Evolutionary conservation across 371 early-diverging fungal genomes (phyloP).

Genomic region (Phascolomyces articulosus): DNA sequence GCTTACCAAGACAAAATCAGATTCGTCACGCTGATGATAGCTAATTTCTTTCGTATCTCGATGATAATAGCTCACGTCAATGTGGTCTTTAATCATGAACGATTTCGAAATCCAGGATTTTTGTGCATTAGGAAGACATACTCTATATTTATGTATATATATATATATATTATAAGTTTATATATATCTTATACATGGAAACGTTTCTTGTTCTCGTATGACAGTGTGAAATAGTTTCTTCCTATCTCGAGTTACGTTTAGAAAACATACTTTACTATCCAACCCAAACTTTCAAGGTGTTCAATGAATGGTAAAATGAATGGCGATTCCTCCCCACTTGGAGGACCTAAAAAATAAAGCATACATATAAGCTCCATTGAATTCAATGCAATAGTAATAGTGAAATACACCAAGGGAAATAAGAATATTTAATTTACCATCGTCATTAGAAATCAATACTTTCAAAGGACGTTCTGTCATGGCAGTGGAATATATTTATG

Average conservation of each 20-base stretch:
- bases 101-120: conserved; percentile 55
- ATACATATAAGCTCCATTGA: background rate
- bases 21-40: conserved; percentile 21
- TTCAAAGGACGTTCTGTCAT: conserved; percentile 21
- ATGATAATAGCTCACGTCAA: conserved; percentile 38
- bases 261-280: conserved; percentile 46
- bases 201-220: too few species aligned
- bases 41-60: conserved; percentile 26
- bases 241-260: too few species aligned
- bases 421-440: conserved; percentile 29
- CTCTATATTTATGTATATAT: conserved; percentile 16
- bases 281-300: conserved; percentile 38
- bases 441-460: conserved; percentile 43
- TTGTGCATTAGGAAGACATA: conserved; percentile 45
- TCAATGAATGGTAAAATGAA: conserved; percentile 47
- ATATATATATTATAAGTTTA: background rate
- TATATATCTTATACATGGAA: too few species aligned
- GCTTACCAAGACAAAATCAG: conserved; percentile 41
- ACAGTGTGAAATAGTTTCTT: too few species aligned
- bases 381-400: too few species aligned
- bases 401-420: too few species aligned
- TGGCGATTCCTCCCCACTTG: conserved; percentile 40
- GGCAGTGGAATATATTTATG: background rate
- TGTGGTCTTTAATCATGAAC: conserved; percentile 49
- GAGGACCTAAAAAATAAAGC: conserved; percentile 28